Conservation (phyloP, 1,139 yeast genomes). For the Protomyces inouyei region DNA sequence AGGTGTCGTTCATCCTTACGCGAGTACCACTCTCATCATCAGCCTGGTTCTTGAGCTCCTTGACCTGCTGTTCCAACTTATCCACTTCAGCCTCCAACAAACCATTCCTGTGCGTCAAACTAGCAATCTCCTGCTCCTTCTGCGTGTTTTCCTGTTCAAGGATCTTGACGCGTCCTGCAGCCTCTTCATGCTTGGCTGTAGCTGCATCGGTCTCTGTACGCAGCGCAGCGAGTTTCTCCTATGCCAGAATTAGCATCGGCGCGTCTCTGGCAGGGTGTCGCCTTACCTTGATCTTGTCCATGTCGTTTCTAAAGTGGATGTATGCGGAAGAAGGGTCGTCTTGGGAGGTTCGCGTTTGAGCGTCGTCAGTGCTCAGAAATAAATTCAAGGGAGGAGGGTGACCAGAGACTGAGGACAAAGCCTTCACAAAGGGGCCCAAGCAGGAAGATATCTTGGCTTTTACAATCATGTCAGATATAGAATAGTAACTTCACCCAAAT, state of each 20-base stretch:
- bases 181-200: slow-evolving; percentile 94
- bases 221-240: slow-evolving; percentile 77
- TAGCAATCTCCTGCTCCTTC: slow-evolving; percentile 91
- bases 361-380: no score
- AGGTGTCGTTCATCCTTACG: slow-evolving; percentile 38
- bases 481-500: no score
- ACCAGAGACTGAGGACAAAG: no score
- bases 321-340: background rate
- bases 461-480: no score
- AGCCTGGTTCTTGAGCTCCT: slow-evolving; percentile 79
- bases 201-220: slow-evolving; percentile 94
- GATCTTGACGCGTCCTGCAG: slow-evolving; percentile 71
- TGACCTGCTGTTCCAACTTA: slow-evolving; percentile 72
- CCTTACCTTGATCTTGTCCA: slow-evolving; percentile 24
- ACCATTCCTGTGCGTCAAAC: slow-evolving; percentile 87
- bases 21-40: slow-evolving; percentile 73
- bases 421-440: no score
- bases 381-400: no score
- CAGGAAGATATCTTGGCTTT: no score
- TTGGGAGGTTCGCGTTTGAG: no score
- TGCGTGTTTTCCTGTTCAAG: slow-evolving; percentile 87
- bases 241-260: background rate
- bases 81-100: slow-evolving; percentile 88
- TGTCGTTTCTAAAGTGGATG: background rate
- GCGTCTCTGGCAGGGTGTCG: background rate